Percentiles rank a stretch among this genome's conserved stretches.
Conservation (phyloP, 148 eudicot species). For the Dianthus caryophyllus region DNA sequence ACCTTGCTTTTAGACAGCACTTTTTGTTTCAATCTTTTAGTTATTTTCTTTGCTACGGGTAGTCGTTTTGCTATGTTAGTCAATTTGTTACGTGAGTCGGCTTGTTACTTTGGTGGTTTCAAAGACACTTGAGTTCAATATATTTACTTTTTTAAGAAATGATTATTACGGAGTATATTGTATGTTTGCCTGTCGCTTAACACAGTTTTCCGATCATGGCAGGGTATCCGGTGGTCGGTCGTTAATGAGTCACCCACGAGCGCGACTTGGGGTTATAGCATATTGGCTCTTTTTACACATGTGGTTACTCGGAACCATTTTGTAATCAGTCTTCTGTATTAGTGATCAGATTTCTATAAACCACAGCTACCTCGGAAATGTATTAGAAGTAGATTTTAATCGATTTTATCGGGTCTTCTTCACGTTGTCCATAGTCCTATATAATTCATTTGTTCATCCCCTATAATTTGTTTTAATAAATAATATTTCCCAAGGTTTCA, state of each 20-base stretch:
- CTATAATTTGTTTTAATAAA: not conserved
- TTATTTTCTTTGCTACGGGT: too few relatives aligned
- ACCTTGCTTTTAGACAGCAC: too few relatives aligned
- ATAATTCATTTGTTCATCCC: slow-evolving; percentile 20
- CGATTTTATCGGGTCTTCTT: slow-evolving; percentile 13
- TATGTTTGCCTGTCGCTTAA: slow-evolving; percentile 5
- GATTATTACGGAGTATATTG: too few relatives aligned
- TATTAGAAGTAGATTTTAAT: slow-evolving; percentile 16
- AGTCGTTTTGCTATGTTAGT: too few relatives aligned
- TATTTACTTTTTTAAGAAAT: not conserved
- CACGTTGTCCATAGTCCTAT: slow-evolving; percentile 24
- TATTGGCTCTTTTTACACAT: slow-evolving; percentile 80
- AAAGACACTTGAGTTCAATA: not conserved
- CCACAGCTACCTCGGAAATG: slow-evolving; percentile 17
- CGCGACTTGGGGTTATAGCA: slow-evolving; percentile 72
- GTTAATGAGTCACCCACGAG: slow-evolving; percentile 83
- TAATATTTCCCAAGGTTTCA: not conserved
- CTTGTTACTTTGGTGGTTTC: too few relatives aligned
- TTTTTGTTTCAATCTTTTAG: too few relatives aligned
- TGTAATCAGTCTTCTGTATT: slow-evolving; percentile 36
- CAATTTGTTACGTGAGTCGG: too few relatives aligned
- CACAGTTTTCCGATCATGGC: slow-evolving; percentile 16
- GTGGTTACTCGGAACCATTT: slow-evolving; percentile 80
- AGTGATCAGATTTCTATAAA: slow-evolving; percentile 17
- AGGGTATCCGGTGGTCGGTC: slow-evolving; percentile 85